Conservation (phyloP, 768 basidiomycete species). For the Lyophyllum atratum region DNA sequence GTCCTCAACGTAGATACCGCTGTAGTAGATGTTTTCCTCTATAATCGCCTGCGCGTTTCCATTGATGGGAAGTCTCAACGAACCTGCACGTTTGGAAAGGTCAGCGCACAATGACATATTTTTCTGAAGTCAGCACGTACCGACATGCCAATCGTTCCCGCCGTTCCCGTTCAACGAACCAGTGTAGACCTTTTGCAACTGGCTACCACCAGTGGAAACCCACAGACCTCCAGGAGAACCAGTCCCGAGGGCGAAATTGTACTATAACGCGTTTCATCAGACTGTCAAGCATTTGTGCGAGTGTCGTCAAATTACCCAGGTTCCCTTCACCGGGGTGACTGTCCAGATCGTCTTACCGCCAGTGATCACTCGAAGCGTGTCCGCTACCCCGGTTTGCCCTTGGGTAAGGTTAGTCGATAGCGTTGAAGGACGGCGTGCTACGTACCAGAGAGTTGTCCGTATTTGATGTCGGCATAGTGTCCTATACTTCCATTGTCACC, state of each 20-base stretch:
- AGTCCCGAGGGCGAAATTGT: constrained; percentile 3
- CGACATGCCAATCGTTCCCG: constrained; percentile 1
- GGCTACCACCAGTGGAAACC: constrained; percentile 2
- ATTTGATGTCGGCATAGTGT: constrained; percentile 6
- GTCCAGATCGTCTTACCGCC: constrained; percentile 3
- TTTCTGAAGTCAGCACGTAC: background rate
- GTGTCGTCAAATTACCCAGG: constrained; percentile 1
- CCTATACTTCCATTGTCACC: background rate
- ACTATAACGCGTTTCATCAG: background rate
- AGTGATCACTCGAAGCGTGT: constrained; percentile 6
- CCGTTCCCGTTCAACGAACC: constrained; percentile 3
- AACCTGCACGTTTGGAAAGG: background rate
- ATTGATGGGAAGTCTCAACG: constrained; percentile 1
- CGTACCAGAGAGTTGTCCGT: constrained; percentile 4
- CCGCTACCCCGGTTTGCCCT: constrained; percentile 1
- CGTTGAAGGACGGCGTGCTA: background rate
- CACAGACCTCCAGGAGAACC: constrained; percentile 8
- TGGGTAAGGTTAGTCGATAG: background rate
- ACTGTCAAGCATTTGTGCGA: background rate
- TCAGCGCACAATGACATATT: background rate
- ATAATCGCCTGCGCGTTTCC: constrained; percentile 1
- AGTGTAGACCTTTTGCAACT: constrained; percentile 3
- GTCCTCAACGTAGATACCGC: constrained; percentile 1
- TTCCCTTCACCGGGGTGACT: constrained; percentile 6
- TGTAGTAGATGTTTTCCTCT: constrained; percentile 3